phyloP scores from a whole-genome alignment of 768 basidiomycete species.

The Auriscalpium vulgare region DNA sequence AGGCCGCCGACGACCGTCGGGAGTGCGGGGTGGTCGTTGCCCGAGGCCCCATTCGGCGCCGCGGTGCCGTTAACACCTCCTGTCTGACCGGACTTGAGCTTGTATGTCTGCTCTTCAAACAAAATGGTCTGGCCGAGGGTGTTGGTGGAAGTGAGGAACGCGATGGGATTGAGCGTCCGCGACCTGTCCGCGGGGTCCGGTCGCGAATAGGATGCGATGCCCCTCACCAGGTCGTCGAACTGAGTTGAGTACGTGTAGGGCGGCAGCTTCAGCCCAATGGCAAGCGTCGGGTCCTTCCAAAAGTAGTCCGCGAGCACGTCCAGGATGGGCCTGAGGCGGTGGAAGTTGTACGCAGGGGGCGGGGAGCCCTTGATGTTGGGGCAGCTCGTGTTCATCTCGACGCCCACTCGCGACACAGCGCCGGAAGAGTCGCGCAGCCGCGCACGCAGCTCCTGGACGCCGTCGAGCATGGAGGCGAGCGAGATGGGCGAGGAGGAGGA shows the following conservation, averaged over 20 bases:
- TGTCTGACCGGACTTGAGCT: neutral
- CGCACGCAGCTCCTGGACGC: slow-evolving; percentile 54
- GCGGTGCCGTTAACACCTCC: neutral
- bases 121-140: slow-evolving; percentile 12
- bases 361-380: slow-evolving; percentile 63
- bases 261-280: slow-evolving; percentile 57
- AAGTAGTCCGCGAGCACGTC: slow-evolving; percentile 42
- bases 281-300: slow-evolving; percentile 43
- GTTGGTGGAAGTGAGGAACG: slow-evolving; percentile 16
- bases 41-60: slow-evolving; percentile 1
- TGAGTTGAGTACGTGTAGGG: slow-evolving; percentile 12
- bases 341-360: slow-evolving; percentile 58
- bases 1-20: slow-evolving; percentile 64
- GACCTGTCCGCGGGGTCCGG: slow-evolving; percentile 9
- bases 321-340: slow-evolving; percentile 46
- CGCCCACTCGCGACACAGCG: slow-evolving; percentile 40
- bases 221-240: slow-evolving; percentile 8
- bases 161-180: slow-evolving; percentile 7
- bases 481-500: slow-evolving; percentile 49
- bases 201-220: slow-evolving; percentile 7
- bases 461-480: slow-evolving; percentile 45
- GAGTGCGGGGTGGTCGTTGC: slow-evolving; percentile 39
- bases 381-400: slow-evolving; percentile 82
- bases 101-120: slow-evolving; percentile 4
- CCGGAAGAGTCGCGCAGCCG: slow-evolving; percentile 17